phyloP scores from a whole-genome alignment of 257 asterid species.

The Petunia axillaris region DNA sequence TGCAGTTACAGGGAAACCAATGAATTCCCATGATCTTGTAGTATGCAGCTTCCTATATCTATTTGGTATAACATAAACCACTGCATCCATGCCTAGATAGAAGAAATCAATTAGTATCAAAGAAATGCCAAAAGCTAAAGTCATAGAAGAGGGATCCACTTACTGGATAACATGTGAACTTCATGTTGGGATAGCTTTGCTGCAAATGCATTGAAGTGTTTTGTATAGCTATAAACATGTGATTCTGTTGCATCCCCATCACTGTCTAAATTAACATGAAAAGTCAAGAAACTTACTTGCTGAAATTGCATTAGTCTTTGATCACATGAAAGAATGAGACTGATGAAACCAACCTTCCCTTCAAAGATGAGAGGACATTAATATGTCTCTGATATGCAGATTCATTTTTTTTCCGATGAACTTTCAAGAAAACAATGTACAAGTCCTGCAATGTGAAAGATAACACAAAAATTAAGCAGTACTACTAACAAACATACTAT shows the following conservation, averaged over 20 bases:
- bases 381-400: slow-evolving; percentile 52
- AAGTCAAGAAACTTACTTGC: background rate
- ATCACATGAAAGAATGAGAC: slow-evolving; percentile 17
- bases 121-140: slow-evolving; percentile 5
- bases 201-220: slow-evolving; percentile 79
- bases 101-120: slow-evolving; percentile 1
- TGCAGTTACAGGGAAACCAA: slow-evolving; percentile 65
- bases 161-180: slow-evolving; percentile 65
- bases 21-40: slow-evolving; percentile 87
- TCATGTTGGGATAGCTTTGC: slow-evolving; percentile 80
- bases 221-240: slow-evolving; percentile 78
- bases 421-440: slow-evolving; percentile 80
- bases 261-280: slow-evolving; percentile 37
- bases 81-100: slow-evolving; percentile 64
- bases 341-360: slow-evolving; percentile 58
- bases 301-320: background rate
- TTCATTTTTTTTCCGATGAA: slow-evolving; percentile 41
- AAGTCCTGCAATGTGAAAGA: slow-evolving; percentile 57
- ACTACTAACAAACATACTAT: slow-evolving; percentile 20
- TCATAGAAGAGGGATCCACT: slow-evolving; percentile 10
- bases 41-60: slow-evolving; percentile 77
- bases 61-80: slow-evolving; percentile 58
- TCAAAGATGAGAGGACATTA: slow-evolving; percentile 64
- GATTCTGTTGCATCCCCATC: slow-evolving; percentile 64
- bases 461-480: background rate